Conservation (phyloP, 805 yeast genomes). For the Debaryomyces tyrocola region DNA sequence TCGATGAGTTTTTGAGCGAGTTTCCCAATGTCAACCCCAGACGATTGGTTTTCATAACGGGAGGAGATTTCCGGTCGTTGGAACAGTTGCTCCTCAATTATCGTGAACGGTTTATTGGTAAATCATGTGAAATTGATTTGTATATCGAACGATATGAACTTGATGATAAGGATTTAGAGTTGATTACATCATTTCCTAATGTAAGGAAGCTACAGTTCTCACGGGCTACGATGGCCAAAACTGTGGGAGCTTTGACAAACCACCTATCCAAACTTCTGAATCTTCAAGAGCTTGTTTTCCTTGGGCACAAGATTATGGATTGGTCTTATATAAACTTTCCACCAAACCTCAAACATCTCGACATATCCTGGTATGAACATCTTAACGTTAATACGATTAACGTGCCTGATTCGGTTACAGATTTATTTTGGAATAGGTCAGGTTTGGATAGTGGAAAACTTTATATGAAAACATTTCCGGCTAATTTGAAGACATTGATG, state of each 20-base stretch:
- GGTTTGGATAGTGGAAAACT: slow-evolving; percentile 16
- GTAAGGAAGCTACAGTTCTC: slow-evolving; percentile 31
- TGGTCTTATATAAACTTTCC: slow-evolving; percentile 33
- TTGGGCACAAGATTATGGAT: slow-evolving; percentile 30
- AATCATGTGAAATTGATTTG: slow-evolving; percentile 22
- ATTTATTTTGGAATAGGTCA: slow-evolving; percentile 33
- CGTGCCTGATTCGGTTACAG: slow-evolving; percentile 20
- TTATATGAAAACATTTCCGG: slow-evolving; percentile 15
- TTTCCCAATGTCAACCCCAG: slow-evolving; percentile 29
- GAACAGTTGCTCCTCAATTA: slow-evolving; percentile 21
- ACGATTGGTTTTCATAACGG: slow-evolving; percentile 25
- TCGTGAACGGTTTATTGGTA: slow-evolving; percentile 12
- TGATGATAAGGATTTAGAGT: slow-evolving; percentile 16
- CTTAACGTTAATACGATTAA: slow-evolving; percentile 23
- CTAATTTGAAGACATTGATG: slow-evolving; percentile 29
- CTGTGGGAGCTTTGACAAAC: slow-evolving; percentile 3
- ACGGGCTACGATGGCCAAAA: slow-evolving; percentile 15
- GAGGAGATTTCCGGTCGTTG: slow-evolving; percentile 31
- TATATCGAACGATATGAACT: slow-evolving; percentile 27
- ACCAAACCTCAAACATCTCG: slow-evolving; percentile 22
- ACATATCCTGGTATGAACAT: slow-evolving; percentile 34
- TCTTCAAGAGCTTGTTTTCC: slow-evolving; percentile 26
- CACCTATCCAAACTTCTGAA: slow-evolving; percentile 9
- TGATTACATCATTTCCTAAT: slow-evolving; percentile 24
- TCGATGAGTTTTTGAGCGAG: slow-evolving; percentile 29